These are phyloP conservation scores for Globisporangium iwayamae DNA, from an alignment of 352 stramenopile genomes.

Conservation along the genomic window DNA sequence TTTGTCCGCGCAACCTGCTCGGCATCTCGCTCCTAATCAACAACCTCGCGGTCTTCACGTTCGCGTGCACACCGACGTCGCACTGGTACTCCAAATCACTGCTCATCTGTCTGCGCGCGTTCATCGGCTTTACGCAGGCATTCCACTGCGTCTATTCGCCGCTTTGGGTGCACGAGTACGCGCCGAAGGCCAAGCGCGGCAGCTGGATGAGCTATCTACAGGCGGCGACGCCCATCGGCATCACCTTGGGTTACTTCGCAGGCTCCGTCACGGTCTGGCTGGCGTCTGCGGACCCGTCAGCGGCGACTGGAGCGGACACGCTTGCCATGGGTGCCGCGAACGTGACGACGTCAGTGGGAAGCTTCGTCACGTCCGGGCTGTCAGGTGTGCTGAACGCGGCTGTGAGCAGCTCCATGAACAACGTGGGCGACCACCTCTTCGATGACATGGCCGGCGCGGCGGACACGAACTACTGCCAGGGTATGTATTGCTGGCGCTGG, in stretches of 20 bases:
- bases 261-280: conserved; percentile 74
- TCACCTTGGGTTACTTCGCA: conserved; percentile 75
- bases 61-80: conserved; percentile 61
- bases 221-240: conserved; percentile 64
- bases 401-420: conserved; percentile 19
- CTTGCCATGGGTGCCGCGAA: conserved; percentile 11
- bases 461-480: conserved; percentile 47
- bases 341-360: conserved; percentile 7
- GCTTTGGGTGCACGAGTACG: conserved; percentile 87
- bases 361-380: conserved; percentile 12
- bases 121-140: conserved; percentile 76
- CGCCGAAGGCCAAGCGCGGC: conserved; percentile 54
- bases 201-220: conserved; percentile 88
- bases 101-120: conserved; percentile 65
- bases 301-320: conserved; percentile 11
- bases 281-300: conserved; percentile 17
- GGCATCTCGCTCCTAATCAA: conserved; percentile 71
- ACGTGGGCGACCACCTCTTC: conserved; percentile 28
- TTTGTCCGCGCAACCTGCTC: conserved; percentile 61
- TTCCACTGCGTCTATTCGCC: conserved; percentile 85
- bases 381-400: conserved; percentile 23
- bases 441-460: conserved; percentile 28
- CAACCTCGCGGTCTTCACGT: conserved; percentile 68
- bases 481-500: conserved; percentile 87
- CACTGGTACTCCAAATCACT: conserved; percentile 70